phyloP scores from a whole-genome alignment of 257 asterid species.

The Solanum medicagineum region DNA sequence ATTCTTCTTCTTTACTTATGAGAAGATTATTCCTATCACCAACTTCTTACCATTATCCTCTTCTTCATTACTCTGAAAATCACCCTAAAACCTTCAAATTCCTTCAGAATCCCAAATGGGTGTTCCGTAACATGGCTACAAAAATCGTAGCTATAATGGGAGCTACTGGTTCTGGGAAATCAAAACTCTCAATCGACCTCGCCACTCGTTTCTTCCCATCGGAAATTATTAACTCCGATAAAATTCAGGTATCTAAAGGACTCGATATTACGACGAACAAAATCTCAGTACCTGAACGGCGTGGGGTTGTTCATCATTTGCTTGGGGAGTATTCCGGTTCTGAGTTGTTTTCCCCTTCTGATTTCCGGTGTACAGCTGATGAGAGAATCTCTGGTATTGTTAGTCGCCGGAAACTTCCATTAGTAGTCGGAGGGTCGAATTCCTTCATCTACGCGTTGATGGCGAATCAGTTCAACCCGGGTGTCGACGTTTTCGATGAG shows the following conservation, averaged over 20 bases:
- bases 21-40: constrained; percentile 13
- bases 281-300: constrained; percentile 39
- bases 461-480: constrained; percentile 31
- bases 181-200: constrained; percentile 72
- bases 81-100: neutral
- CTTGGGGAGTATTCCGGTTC: constrained; percentile 44
- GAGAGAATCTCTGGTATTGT: constrained; percentile 21
- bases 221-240: constrained; percentile 81
- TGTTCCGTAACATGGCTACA: neutral
- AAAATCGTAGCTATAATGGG: constrained; percentile 67
- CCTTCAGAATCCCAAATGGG: neutral
- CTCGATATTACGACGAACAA: constrained; percentile 73
- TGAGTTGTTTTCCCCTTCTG: constrained; percentile 53
- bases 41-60: neutral
- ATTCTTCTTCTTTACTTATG: constrained; percentile 15
- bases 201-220: constrained; percentile 52
- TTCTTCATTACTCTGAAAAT: neutral
- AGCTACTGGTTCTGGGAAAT: constrained; percentile 85
- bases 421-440: constrained; percentile 89
- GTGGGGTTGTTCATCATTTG: constrained; percentile 57
- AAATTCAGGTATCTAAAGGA: constrained; percentile 62
- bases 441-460: constrained; percentile 53
- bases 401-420: constrained; percentile 25
- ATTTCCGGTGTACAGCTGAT: constrained; percentile 32
- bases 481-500: constrained; percentile 33